Base-by-base conservation (phyloP, 2,329 filamentous ascomycete genomes). In the Biscogniauxia mediterranea region DNA sequence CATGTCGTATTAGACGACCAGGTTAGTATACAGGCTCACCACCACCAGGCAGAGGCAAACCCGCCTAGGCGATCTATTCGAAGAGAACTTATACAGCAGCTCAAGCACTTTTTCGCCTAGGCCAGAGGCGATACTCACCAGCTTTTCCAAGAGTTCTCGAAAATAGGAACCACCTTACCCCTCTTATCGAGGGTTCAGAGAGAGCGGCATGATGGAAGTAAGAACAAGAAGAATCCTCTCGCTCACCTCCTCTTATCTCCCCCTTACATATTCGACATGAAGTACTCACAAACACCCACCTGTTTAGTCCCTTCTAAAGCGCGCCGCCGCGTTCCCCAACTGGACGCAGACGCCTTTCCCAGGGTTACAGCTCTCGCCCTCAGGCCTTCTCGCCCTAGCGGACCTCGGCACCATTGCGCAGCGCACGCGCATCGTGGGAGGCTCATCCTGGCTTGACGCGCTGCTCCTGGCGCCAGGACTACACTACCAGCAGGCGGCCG, bases 391-490 rank as follows among this genome's bases (percentile, higher is more conserved):
- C 21, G 83, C 83, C 7, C 80, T 89, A 17, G 85, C 85, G 3
- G 84, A 88, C 62, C 78, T 88, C 49, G 77, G 78, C 42, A 85
- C 82, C 1, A 77, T 87, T 25, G 81, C 83, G 5, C 76, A 82
- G 54, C 80, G 85, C 6, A 88, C 85, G 2, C 81, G 79, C 17
- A 77, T 87, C 52, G 80, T 79, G 1, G 85, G 85, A 25, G 83
- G 82, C 2, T 82, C 84, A 1, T 81, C 80, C 1, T 83, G 82
- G 76, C 74, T 85, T 0, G 86, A 88, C 69, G 76, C 76, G 7
- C 76, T 89, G 11, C 76, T 88, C 13, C 77, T 89, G 2, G 84
- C 83, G 1, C 86, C 86, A 0, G 86, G 86, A 0, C 69, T 88
- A 56, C 86, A 89, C 71, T 83, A 82, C 65, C 84, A 88, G 66